Base-by-base conservation (phyloP, 2,329 filamentous ascomycete species). In the Aspergillus hortae region DNA sequence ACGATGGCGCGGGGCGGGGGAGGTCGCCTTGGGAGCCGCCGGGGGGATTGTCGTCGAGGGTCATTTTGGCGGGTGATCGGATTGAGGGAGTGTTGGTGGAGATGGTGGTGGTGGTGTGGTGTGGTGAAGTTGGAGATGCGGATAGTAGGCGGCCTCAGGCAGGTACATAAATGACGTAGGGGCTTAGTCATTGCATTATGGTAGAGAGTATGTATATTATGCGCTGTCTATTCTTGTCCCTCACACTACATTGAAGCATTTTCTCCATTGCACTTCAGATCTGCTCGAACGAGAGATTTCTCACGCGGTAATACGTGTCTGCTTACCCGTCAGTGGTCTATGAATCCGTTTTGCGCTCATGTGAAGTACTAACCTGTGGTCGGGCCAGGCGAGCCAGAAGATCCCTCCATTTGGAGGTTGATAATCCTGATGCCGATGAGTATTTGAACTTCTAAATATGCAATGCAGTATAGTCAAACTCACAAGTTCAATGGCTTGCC, bases 401-500 rank as follows among this genome's bases (percentile, higher is more conserved):
- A 57, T 12, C 61, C 61, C 46, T 64, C 61, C 61, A 64, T 64
- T 45, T 63, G 61, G 33, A 62, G 25, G 52, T 65, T 57, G 48
- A 65, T 60, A 38, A 63, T 60, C 19, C 53, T 57, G 10, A 32
- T n/a, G 10, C 5, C 15, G 9, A 11, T 46, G 14, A 48, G 23
- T 42, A 30, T 30, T 30, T 11, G 27, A 2, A 41, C 12, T 33
- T 23, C 17, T 44, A 21, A 21, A 23, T 12, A 38, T 15, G 15
- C 19, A 40, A 4, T 27, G 14, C n/a, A 10, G 14, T 38, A n/a
- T 38, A 38, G 2, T 2, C 11, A 3, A 11, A 55, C 55, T 49
- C 50, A 60, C 55, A 66, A 46, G 38, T 60, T 51, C 66, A 79
- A 68, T 0, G 73, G 62, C 61, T 78, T 71, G 3, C 77, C 79